A percentile compares a stretch with the other conserved stretches of the same genome.
Conservation (phyloP, 768 basidiomycete species). For the Russula vinacea region DNA sequence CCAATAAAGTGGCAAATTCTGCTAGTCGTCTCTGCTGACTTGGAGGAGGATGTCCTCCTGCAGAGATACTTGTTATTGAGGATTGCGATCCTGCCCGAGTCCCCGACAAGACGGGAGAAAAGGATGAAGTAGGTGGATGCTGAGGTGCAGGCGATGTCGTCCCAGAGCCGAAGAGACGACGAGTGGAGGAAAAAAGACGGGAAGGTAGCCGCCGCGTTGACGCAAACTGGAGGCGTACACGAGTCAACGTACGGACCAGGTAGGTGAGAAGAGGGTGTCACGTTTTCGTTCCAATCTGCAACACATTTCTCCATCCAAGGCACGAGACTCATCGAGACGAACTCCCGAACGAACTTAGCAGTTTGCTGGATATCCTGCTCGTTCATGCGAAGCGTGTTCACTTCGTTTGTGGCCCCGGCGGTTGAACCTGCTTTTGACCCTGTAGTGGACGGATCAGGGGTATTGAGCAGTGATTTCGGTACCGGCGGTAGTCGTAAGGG, state of each 20-base stretch:
- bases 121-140: conserved; percentile 41
- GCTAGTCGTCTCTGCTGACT: conserved; percentile 84
- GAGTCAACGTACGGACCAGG: background rate
- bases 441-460: conserved; percentile 28
- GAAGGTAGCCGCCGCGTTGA: conserved; percentile 78
- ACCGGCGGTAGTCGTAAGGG: conserved; percentile 65
- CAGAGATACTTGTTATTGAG: conserved; percentile 33
- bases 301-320: conserved; percentile 98
- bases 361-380: conserved; percentile 74
- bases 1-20: conserved; percentile 90
- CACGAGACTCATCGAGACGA: conserved; percentile 82
- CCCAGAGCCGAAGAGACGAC: conserved; percentile 70
- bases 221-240: conserved; percentile 48
- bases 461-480: conserved; percentile 32
- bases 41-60: conserved; percentile 38
- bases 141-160: conserved; percentile 42
- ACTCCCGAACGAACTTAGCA: conserved; percentile 79
- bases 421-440: conserved; percentile 30
- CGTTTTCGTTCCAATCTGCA: conserved; percentile 89
- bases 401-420: conserved; percentile 31
- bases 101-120: conserved; percentile 36
- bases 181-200: conserved; percentile 81
- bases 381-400: conserved; percentile 48
- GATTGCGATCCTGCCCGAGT: conserved; percentile 37
- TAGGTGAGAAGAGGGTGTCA: conserved; percentile 35